These are phyloP conservation scores for Barnettozyma pratensis DNA, from an alignment of 805 yeast species.

Conservation along the genomic window DNA sequence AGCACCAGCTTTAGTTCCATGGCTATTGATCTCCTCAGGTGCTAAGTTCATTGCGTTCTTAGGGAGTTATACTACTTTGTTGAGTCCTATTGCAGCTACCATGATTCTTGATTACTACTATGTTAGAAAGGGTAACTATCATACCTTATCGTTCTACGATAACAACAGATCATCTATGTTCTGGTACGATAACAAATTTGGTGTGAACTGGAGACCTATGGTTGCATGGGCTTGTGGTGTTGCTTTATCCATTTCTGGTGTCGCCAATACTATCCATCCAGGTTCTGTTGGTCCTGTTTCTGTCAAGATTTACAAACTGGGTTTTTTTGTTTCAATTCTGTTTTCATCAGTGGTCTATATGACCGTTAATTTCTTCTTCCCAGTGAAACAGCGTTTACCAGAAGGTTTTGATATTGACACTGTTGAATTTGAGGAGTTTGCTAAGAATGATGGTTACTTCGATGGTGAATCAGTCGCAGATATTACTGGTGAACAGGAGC, in stretches of 20 bases:
- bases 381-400: background rate
- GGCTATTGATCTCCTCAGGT: slow-evolving; percentile 1
- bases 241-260: slow-evolving; percentile 2
- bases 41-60: slow-evolving; percentile 3
- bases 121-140: slow-evolving; percentile 2
- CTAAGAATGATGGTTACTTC: background rate
- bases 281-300: background rate
- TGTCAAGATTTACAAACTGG: background rate
- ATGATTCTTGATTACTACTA: slow-evolving; percentile 2
- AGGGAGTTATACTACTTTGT: slow-evolving; percentile 1
- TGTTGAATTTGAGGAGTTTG: slow-evolving; percentile 1
- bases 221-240: slow-evolving; percentile 2
- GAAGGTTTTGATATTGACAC: slow-evolving; percentile 1
- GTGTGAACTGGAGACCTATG: slow-evolving; percentile 4
- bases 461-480: slow-evolving; percentile 1
- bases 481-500: background rate
- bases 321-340: background rate
- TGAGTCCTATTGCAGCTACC: slow-evolving; percentile 5
- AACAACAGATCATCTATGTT: background rate
- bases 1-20: slow-evolving; percentile 3
- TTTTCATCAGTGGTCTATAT: background rate
- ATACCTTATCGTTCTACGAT: background rate
- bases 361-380: background rate
- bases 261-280: background rate
- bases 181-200: slow-evolving; percentile 1